Evolutionary conservation across 2,329 filamentous ascomycete species (phyloP).

Genomic region (Talaromyces sp.): DNA sequence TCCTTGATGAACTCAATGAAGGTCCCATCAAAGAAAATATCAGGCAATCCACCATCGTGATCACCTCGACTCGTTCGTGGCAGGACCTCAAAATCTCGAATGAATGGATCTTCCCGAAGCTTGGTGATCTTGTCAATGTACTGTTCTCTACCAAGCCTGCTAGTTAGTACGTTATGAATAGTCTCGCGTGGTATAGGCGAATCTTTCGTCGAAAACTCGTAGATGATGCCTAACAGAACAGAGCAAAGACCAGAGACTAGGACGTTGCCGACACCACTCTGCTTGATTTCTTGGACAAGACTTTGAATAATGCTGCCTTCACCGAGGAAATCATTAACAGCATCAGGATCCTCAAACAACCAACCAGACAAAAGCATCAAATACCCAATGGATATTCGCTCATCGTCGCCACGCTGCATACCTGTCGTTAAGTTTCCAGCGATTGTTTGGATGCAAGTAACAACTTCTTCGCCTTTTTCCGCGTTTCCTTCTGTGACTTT

Average conservation of each 20-base stretch:
- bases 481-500: conserved; percentile 84
- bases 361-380: conserved; percentile 84
- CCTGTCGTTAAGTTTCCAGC: conserved; percentile 80
- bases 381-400: conserved; percentile 76
- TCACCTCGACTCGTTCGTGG: conserved; percentile 61
- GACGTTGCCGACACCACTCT: conserved; percentile 55
- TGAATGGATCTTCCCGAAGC: conserved; percentile 69
- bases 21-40: conserved; percentile 77
- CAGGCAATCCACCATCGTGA: conserved; percentile 58
- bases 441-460: conserved; percentile 87
- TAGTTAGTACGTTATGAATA: conserved; percentile 71
- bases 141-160: conserved; percentile 75
- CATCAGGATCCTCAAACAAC: conserved; percentile 88
- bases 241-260: conserved; percentile 79
- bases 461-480: conserved; percentile 84
- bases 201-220: conserved; percentile 97
- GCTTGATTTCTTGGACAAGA: conserved; percentile 69
- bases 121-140: conserved; percentile 79
- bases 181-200: conserved; percentile 81
- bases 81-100: conserved; percentile 86
- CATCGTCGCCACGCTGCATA: conserved; percentile 70
- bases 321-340: conserved; percentile 85
- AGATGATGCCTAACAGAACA: conserved; percentile 79
- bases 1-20: conserved; percentile 96
- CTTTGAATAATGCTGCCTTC: conserved; percentile 92